Evolutionary conservation across 306 rosid genomes (phyloP).

Genomic region (Vigna radiata): DNA sequence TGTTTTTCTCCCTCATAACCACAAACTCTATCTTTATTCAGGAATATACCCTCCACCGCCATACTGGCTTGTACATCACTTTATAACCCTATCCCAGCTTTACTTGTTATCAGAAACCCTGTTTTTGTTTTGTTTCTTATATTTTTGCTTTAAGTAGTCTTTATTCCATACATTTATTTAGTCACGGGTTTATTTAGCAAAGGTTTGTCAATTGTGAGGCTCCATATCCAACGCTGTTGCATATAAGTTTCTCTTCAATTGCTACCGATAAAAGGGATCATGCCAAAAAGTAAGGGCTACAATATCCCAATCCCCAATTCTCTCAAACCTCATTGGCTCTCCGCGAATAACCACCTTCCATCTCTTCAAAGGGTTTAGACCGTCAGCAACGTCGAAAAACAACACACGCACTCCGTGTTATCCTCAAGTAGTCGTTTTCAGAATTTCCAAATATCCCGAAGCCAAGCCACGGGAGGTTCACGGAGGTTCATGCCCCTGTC

Average conservation of each 20-base stretch:
- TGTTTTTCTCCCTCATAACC: conserved; percentile 22
- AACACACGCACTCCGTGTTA: too few species aligned
- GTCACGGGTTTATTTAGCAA: not conserved
- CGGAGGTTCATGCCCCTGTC: too few species aligned
- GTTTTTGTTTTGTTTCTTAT: conserved; percentile 29
- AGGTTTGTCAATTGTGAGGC: not conserved
- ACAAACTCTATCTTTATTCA: conserved; percentile 45
- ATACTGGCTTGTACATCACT: too few species aligned
- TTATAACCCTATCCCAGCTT: not conserved
- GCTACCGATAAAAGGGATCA: conserved; percentile 3
- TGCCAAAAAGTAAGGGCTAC: not conserved
- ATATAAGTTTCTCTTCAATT: not conserved
- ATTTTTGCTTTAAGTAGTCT: conserved; percentile 1
- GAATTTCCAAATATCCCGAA: too few species aligned
- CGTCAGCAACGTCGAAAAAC: too few species aligned
- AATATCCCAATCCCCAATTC: not conserved
- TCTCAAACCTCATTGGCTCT: too few species aligned
- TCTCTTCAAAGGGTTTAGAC: too few species aligned
- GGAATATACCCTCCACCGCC: conserved; percentile 79
- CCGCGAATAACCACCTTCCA: too few species aligned
- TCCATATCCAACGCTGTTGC: too few species aligned
- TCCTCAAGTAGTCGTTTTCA: too few species aligned
- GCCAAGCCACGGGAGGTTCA: too few species aligned
- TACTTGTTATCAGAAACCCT: conserved; percentile 6
- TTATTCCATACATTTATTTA: not conserved